Evolutionary conservation across 257 asterid genomes (phyloP), one percentile per base, ranked within the genome.

Genomic region (Solanum virginianum): DNA sequence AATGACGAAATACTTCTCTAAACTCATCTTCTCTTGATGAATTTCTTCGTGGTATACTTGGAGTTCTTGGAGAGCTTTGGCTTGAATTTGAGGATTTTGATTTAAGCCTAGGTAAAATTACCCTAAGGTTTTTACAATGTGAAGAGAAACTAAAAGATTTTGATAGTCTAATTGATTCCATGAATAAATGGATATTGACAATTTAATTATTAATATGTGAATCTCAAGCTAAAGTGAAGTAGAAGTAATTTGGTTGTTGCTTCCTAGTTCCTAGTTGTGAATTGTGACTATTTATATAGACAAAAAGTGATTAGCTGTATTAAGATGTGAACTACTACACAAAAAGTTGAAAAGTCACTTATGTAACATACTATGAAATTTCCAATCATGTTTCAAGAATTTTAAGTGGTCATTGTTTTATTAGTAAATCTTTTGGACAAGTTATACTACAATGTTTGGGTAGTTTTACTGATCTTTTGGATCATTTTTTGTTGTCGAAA

Each of bases 1-100:
- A 93, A 47, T 91, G 94, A 8, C 90, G 91, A 82, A 93, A 93
- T 10, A 93, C 93, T 68, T 91, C 91, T 29, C 80, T 62, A 81
- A 88, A 86, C 80, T 91, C 94, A 6, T 89, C 93, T 68, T 88
- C 91, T 74, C 83, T 88, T 10, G 90, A 80, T 49, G 80, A 39
- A 11, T 85, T 45, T 66, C 85, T 29, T 32, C 86, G 86, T 10
- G 89, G 69, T 2, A 83, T 68, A 7, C 63, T 59, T 14, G 87
- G 86, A 10, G 91, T 77, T 59, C 54, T 80, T 1, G 89, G 80
- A 7, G 91, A 84, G 47, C 49, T 85, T 13, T 43, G 24, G 47
- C 43, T 32, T 77, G 91, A 89, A 49, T 60, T 79, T 22, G 69
- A 51, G 3, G 90, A 86, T 65, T 55, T 88, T 66, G 88, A 90